Percentiles rank a stretch among this genome's conserved stretches.
These are phyloP conservation scores for Aspergillus puulaauensis DNA, from an alignment of 2,329 filamentous ascomycete genomes.

Conservation along the genomic window DNA sequence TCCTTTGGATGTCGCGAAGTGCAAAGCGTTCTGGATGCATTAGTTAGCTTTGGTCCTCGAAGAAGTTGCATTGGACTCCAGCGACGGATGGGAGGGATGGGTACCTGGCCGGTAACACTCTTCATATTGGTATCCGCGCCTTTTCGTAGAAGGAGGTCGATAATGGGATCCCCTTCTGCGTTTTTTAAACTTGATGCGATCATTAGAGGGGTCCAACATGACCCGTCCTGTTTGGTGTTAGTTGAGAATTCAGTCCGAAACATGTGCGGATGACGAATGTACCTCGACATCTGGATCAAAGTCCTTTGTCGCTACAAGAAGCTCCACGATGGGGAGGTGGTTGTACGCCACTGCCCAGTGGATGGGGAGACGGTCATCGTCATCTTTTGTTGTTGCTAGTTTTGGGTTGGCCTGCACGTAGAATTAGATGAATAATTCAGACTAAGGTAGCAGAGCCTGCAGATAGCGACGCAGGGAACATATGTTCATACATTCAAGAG, in stretches of 20 bases:
- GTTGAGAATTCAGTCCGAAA: not conserved
- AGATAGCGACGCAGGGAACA: conserved; percentile 13
- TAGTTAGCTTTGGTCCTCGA: not conserved
- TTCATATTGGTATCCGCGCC: conserved; percentile 48
- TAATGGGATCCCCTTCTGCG: conserved; percentile 44
- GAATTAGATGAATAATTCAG: not conserved
- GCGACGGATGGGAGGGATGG: not conserved
- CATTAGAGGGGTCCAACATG: conserved; percentile 53
- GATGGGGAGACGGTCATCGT: conserved; percentile 83
- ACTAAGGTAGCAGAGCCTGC: conserved; percentile 22
- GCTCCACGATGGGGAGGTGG: conserved; percentile 68
- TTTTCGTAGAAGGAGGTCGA: conserved; percentile 47
- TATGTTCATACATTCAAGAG: conserved; percentile 61
- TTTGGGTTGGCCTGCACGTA: conserved; percentile 69
- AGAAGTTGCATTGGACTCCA: not conserved
- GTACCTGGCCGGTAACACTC: conserved; percentile 44
- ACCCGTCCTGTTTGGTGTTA: conserved; percentile 40
- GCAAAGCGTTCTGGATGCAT: conserved; percentile 69
- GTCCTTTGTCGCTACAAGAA: conserved; percentile 67
- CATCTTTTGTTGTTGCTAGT: conserved; percentile 70
- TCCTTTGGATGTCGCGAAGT: conserved; percentile 88
- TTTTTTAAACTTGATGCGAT: conserved; percentile 50
- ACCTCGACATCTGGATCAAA: conserved; percentile 86
- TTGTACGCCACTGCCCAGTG: conserved; percentile 94
- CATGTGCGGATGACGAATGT: not conserved